Evolutionary conservation across 306 rosid species (phyloP), one percentile per base, ranked within the genome.

Genomic region (Lathyrus sativus): DNA sequence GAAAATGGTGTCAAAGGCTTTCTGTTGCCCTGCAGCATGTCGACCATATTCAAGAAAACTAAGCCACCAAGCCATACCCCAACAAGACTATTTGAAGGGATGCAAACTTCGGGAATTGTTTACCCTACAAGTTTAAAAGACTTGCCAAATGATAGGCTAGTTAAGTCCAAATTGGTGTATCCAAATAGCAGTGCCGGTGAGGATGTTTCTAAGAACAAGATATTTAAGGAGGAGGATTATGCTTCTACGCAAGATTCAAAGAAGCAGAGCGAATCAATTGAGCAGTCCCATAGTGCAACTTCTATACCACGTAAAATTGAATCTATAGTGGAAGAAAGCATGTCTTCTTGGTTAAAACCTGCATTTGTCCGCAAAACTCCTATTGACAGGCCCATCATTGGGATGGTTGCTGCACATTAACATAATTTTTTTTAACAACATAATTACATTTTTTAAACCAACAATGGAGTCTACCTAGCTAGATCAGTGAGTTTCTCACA

Each of bases 21-120:
- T 19, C 1, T 19, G 22, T 19, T 19, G 22, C 22, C 22, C 22
- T 19, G 22, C 22, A 19, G 22, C 22, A 19, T 19, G 22, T 19
- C 22, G 22, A 19, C 22, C 22, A 19, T 19, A 19, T 19, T 19
- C 22, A 78, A 74, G 67, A 78, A 61, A 72, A 51, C 59, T 19
- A 86, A 74, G 48, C 78, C 76, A 29, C 74, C 78, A 17, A 78
- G 70, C 84, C 90, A 93, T 46, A 90, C 96, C 53, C 97, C 96
- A 8, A 75, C 74, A 72, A 85, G 82, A 83, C 81, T 88, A 45
- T 79, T 91, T 74, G 89, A 85, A 0, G 96, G 74, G 59, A 86
- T 86, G 89, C 95, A 88, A 79, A 90, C 97, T 48, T 96, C 96
- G 18, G 97, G 91, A 80, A 88, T 91, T 44, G 89, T 79, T 59